Evolutionary conservation across 441 rosid species (phyloP).

Genomic region (Populus hybrid): DNA sequence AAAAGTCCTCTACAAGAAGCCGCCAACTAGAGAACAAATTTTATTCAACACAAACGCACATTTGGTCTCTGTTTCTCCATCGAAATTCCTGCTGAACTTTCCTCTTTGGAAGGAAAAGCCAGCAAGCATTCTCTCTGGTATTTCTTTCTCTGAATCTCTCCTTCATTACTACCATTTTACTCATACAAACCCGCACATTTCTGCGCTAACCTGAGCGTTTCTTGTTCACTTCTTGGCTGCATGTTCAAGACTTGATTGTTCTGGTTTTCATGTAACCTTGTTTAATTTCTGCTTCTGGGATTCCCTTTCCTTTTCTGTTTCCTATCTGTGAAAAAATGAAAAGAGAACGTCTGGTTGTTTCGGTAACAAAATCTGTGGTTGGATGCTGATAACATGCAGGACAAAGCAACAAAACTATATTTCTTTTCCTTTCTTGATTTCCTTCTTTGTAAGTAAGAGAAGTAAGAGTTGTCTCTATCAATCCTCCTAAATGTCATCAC

Average conservation of each 20-base stretch:
- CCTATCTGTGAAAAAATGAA: not conserved
- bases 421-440: not conserved
- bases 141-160: not conserved
- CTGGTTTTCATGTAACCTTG: too few species aligned
- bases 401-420: not conserved
- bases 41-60: not conserved
- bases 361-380: not conserved
- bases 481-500: not conserved
- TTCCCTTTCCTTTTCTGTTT: not conserved
- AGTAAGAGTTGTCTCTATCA: not conserved
- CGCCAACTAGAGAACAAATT: not conserved
- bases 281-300: not conserved
- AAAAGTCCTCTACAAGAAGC: not conserved
- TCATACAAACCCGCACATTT: not conserved
- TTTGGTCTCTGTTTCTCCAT: not conserved
- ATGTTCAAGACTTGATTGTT: not conserved
- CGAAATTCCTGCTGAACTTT: not conserved
- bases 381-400: not conserved
- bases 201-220: not conserved
- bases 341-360: not conserved
- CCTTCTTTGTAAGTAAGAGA: not conserved
- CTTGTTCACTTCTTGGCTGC: not conserved
- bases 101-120: not conserved
- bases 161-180: not conserved
- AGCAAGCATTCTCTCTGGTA: not conserved